Evolutionary conservation across 192 early-diverging fungal genomes (phyloP), one percentile per base, ranked within the genome.

Genomic region (Coemansia sp.): DNA sequence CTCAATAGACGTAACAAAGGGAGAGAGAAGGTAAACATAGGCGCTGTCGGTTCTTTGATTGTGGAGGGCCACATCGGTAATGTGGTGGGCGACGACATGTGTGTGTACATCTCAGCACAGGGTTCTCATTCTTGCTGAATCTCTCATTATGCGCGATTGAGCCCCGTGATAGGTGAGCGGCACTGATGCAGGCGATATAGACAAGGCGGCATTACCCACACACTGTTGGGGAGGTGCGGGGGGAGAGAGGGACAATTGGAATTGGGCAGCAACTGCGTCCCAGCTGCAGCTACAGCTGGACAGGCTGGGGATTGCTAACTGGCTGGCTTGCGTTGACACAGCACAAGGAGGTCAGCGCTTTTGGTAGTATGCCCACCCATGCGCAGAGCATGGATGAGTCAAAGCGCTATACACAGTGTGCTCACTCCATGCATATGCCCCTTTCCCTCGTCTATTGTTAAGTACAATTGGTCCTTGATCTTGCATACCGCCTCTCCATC

Each of bases 401-500:
- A 56, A 56, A 56, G 53, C 53, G 53, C 53, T 33, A 34, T 17
- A 33, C 31, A 33, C 53, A 56, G 29, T 56, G 31, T 33, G 53
- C 45, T 21, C 45, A 48, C 45, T 8, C 44, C 45, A 33, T 56
- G 53, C 53, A 56, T 31, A 16, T 56, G 31, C 29, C 24, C 48
- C 48, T 6, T 7, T 4, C 29, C 6, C 29, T 33, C 31, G 33
- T 31, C 3, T 13, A 56, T 56, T 56, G 53, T 56, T 34, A 16
- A 16, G 29, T 16, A 56, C 53, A 56, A 56, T 56, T 31, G 53
- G 29, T 16, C 4, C 53, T 56, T 6, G 53, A 56, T 56, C 53
- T 56, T 56, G 53, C 53, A 56, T 56, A 33, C 53, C 53, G 53
- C 53, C 53, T 56, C 53, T 56, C 14, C 24, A 56, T 56, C 53